phyloP scores from a whole-genome alignment of 164 flowering plant species.

The Malania oleifera region DNA sequence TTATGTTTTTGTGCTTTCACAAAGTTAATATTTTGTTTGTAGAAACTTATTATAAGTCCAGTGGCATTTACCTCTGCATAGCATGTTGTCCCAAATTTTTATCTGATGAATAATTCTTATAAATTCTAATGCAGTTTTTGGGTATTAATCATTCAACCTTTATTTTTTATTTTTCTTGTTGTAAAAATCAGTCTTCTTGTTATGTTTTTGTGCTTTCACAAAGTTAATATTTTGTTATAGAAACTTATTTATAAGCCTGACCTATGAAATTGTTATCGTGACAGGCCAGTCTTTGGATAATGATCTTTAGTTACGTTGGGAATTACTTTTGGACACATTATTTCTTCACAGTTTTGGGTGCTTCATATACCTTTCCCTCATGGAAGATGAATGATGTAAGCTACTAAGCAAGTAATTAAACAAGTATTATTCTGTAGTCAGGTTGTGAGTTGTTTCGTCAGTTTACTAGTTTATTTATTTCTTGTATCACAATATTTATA shows the following conservation, averaged over 20 bases:
- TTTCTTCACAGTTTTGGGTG: constrained; percentile 97
- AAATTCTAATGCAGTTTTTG: too few relatives aligned
- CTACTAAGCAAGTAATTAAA: constrained; percentile 1
- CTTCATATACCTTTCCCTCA: constrained; percentile 95
- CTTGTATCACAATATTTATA: background rate
- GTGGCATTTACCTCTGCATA: too few relatives aligned
- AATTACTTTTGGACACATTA: constrained; percentile 99
- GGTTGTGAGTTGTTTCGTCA: background rate
- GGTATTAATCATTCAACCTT: too few relatives aligned
- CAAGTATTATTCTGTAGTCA: background rate
- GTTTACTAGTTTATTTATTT: constrained; percentile 7
- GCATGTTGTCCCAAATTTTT: too few relatives aligned
- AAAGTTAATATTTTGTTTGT: too few relatives aligned
- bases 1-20: too few relatives aligned
- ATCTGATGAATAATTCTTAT: too few relatives aligned
- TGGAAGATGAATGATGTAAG: constrained; percentile 98
- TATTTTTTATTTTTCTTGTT: too few relatives aligned
- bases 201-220: too few relatives aligned
- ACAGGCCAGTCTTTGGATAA: constrained; percentile 95
- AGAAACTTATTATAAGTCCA: too few relatives aligned
- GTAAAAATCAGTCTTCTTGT: too few relatives aligned
- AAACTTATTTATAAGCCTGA: background rate
- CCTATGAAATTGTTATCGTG: constrained; percentile 1
- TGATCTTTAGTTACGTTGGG: constrained; percentile 93
- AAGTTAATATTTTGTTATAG: too few relatives aligned